Evolutionary conservation across 2,329 filamentous ascomycete genomes (phyloP), one percentile per base, ranked within the genome.

Genomic region (Aspergillus unguis): DNA sequence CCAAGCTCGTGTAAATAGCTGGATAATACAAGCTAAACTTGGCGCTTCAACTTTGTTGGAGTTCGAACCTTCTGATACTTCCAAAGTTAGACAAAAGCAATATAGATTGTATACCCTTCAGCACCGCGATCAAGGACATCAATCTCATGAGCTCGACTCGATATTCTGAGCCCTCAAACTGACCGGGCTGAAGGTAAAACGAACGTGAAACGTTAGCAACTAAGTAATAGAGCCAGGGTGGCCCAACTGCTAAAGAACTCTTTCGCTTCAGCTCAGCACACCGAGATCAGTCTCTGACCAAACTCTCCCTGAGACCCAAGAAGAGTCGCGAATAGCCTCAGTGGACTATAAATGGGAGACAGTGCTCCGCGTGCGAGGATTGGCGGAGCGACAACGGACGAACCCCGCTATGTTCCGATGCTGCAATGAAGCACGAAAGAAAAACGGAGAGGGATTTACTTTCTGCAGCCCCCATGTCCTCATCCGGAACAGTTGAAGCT

Each of bases 391-490:
- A 27, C 32, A 9, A 52, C 50, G 58, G 56, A 51, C 54, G 44
- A 44, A 54, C 50, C 52, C 59, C 58, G 58, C 55, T 56, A 45
- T 44, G 23, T 33, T 32, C 48, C 58, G 60, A 58, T 50, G 43
- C 49, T 56, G 44, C 46, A 25, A 53, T 58, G 55, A 57, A 54
- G 54, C 54, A 63, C 61, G 62, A 64, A 64, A 63, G 62, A 62
- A 60, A 58, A 50, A 61, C 62, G 62, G 62, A 63, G 50, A 47
- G 50, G 55, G 54, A 43, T 55, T 48, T 56, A 54, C 50, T 23
- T 55, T 58, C 56, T 50, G 31, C 41, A 46, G 41, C 33, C 44
- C 17, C 17, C 17, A 17, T 17, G 17, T 17, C 17, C 17, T 17
- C 17, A 17, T 17, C 17, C 17, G 17, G 17, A 17, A 17, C 17